Evolutionary conservation across 805 yeast species (phyloP).

Genomic region (Pichia nakasei): DNA sequence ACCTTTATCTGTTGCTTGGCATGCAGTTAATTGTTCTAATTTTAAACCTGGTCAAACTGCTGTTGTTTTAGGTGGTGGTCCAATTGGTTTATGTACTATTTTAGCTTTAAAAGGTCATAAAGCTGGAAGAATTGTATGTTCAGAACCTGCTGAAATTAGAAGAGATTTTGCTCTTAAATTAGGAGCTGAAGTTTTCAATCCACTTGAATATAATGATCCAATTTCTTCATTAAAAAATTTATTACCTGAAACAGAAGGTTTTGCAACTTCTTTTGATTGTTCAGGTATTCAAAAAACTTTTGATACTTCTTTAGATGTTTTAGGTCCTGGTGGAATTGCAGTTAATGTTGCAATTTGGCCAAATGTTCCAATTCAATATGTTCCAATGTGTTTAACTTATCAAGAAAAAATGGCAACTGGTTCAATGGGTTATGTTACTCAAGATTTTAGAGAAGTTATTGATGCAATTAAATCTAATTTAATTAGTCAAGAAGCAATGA

Average conservation of each 20-base stretch:
- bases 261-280: conserved; percentile 43
- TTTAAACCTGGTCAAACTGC: conserved; percentile 36
- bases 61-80: conserved; percentile 52
- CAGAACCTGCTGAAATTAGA: conserved; percentile 55
- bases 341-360: conserved; percentile 64
- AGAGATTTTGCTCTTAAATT: conserved; percentile 46
- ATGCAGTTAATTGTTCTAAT: conserved; percentile 43
- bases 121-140: conserved; percentile 43
- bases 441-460: conserved; percentile 50
- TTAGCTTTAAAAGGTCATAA: conserved; percentile 43
- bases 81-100: conserved; percentile 53
- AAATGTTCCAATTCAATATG: conserved; percentile 36
- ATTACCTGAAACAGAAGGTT: conserved; percentile 38
- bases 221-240: conserved; percentile 30
- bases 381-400: conserved; percentile 48
- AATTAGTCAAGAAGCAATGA: conserved; percentile 36
- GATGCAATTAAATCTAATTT: conserved; percentile 39
- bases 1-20: conserved; percentile 55
- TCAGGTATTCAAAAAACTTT: conserved; percentile 48
- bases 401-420: conserved; percentile 50
- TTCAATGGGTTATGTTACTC: conserved; percentile 50
- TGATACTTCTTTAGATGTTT: conserved; percentile 39
- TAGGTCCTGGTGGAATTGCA: conserved; percentile 47
- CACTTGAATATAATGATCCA: conserved; percentile 32
- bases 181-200: conserved; percentile 44